Evolutionary conservation across 2,329 filamentous ascomycete species (phyloP), one percentile per base, ranked within the genome.

Genomic region (Sclerotinia subarctica): DNA sequence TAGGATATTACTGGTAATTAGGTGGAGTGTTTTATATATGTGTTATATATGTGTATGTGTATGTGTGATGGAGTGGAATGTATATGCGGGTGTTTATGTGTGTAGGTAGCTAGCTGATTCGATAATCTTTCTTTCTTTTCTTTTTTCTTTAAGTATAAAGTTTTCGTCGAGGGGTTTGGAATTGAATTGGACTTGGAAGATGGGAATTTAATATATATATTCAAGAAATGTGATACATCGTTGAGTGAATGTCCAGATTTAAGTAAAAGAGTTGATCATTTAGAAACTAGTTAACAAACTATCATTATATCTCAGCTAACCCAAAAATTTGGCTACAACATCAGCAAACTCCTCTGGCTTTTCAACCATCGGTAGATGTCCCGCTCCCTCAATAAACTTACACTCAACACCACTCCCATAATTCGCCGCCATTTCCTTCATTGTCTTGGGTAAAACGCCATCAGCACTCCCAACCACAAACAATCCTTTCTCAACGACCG

Each of bases 341-440:
- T 84, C 80, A 76, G 89, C 89, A 76, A 94, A 93, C 5, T 83
- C 87, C 68, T 82, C 79, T 0, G 91, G 88, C 72, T 87, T 85
- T 79, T 96, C 93, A 59, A 88, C 88, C 91, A 96, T 96, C 0
- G 93, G 93, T 74, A 96, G 79, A 80, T 96, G 93, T 0, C 93
- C 93, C 0, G 92, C 88, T 11, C 84, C 81, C 0, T 90, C 85
- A 13, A 96, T 85, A 68, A 90, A 78, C 76, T 84, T 86, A 72
- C 93, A 83, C 69, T 86, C 83, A 0, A 84, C 84, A 0, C 84
- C 86, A 13, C 80, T 77, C 0, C 89, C 88, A 53, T 92, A 77
- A 24, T 80, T 77, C 0, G 79, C 82, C 66, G 83, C 86, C 84
- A 94, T 92, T 19, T 87, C 87, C 66, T 89, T 87, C 92, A 96